These are phyloP conservation scores for Meyerozyma athensensis DNA, from an alignment of 1,139 yeast species.

Conservation along the genomic window DNA sequence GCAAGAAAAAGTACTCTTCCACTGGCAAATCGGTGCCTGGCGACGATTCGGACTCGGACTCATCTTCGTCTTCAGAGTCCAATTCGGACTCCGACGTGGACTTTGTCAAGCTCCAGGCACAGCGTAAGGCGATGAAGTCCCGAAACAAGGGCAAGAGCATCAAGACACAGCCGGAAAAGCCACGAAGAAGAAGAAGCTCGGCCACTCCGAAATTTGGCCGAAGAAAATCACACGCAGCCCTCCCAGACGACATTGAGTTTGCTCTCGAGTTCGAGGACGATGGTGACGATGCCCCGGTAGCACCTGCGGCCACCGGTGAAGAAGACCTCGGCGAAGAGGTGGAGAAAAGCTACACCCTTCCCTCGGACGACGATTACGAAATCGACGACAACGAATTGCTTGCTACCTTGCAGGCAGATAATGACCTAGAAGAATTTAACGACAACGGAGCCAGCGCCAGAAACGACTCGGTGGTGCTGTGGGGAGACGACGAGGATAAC, in stretches of 20 bases:
- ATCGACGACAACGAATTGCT: slow-evolving; percentile 69
- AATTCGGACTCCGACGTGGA: slow-evolving; percentile 44
- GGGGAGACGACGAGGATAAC: slow-evolving; percentile 45
- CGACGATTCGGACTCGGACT: slow-evolving; percentile 25
- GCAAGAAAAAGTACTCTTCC: slow-evolving; percentile 6
- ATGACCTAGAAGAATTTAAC: slow-evolving; percentile 47
- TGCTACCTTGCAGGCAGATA: slow-evolving; percentile 64
- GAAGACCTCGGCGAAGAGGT: slow-evolving; percentile 5
- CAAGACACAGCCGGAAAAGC: slow-evolving; percentile 5
- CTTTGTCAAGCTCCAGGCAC: slow-evolving; percentile 65
- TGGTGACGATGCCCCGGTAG: slow-evolving; percentile 11
- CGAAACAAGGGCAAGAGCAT: slow-evolving; percentile 14
- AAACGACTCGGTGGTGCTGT: slow-evolving; percentile 44
- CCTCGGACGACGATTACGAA: slow-evolving; percentile 66
- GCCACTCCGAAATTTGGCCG: slow-evolving; percentile 30
- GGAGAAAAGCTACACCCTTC: slow-evolving; percentile 24
- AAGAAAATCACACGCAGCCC: slow-evolving; percentile 35
- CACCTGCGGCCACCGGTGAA: neutral
- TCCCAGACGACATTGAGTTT: slow-evolving; percentile 51
- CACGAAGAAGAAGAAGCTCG: slow-evolving; percentile 16
- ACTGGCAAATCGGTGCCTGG: neutral
- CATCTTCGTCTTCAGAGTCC: slow-evolving; percentile 58
- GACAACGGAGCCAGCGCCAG: slow-evolving; percentile 14
- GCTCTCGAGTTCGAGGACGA: slow-evolving; percentile 47
- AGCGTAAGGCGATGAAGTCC: slow-evolving; percentile 49